Base-by-base conservation (phyloP, 2,329 filamentous ascomycete genomes). In the Alternaria longipes region DNA sequence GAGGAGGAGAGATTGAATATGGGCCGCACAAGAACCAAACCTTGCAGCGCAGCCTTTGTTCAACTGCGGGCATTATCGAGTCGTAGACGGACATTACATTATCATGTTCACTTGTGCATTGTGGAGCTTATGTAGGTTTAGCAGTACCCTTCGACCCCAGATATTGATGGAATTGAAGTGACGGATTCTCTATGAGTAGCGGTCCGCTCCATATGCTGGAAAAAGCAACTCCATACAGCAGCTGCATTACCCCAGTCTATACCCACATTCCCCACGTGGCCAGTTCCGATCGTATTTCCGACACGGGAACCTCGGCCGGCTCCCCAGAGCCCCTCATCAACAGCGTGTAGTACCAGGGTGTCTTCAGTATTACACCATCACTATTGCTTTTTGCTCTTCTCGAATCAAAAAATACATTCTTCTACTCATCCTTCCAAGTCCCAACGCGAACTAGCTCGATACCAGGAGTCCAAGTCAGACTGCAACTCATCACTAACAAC, bases 1-100 rank as follows among this genome's bases (percentile, higher is more conserved):
- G 34, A 62, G 50, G 54, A 62, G 56, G 28, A 51, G 58, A 18
- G 63, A 68, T 28, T 72, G 46, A 62, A 11, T 12, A 7, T 16
- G 3, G 16, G 1, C n/a, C 8, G 12, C 12, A n/a, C 8, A 4
- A 8, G 3, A 24, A 16, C 3, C 8, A 22, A n/a, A 32, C 16
- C 8, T n/a, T 26, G 12, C 14, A 11, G 14, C 14, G 11, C 4
- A 34, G 12, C 32, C 14, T 1, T 6, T 42, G 8, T 9, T 22
- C 14, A 36, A 9, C 12, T 1, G 16, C 11, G 18, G 45, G 46
- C 46, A 18, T 11, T 38, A 2, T 36, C 22, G 8, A 38, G 32
- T 5, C 34, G 24, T 18, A 3, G 9, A 11, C 3, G 0, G 14
- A 32, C 8, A 26, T 50, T 12, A 24, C n/a, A 34, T 8, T 12